Evolutionary conservation across 805 yeast species (phyloP), one percentile per base, ranked within the genome.

Genomic region (Cyberlindnera meyerae): DNA sequence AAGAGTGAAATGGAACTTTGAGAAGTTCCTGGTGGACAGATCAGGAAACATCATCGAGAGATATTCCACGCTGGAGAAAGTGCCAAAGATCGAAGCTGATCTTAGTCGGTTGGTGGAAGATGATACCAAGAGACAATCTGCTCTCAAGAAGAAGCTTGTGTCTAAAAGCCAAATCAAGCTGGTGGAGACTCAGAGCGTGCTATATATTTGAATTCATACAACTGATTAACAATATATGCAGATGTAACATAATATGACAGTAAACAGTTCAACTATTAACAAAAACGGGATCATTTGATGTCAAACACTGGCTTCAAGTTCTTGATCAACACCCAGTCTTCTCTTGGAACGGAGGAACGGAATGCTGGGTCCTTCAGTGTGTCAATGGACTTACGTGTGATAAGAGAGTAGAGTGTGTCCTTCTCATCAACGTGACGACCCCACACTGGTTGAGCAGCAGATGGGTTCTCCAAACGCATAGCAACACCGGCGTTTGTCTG

Each of bases 401-500:
- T 75, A 67, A 83, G 71, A n/a, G 98, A 90, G 66, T 89, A 93
- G 58, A 93, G 70, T 31, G 75, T 72, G 62, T 93, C 99, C 41
- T 77, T 69, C 65, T 93, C 99, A 62, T 88, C 96, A 51, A 93
- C 94, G 59, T 93, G 99, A 70, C 98, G 86, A 46, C 99, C 99
- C 97, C 97, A 93, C 11, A 86, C 80, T 37, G 98, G 97, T 66
- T 88, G 96, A 47, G 85, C 90, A 40, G 83, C 72, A 29, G 95
- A 83, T 48, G 95, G 89, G 53, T 86, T 82, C 39, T 93, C 98
- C 56, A 93, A 73, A 71, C 98, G 80, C 83, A 93, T 85, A 45
- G 99, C 98, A 46, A 90, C 97, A 76, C 99, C 99, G 18, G 96
- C 97, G 51, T 83, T 76, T 11, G 97, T 86, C 65, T 85, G 95